A percentile compares a stretch with the other conserved stretches of the same genome.
phyloP scores from a whole-genome alignment of 371 early-diverging fungal genomes.

The Coemansia sp. region DNA sequence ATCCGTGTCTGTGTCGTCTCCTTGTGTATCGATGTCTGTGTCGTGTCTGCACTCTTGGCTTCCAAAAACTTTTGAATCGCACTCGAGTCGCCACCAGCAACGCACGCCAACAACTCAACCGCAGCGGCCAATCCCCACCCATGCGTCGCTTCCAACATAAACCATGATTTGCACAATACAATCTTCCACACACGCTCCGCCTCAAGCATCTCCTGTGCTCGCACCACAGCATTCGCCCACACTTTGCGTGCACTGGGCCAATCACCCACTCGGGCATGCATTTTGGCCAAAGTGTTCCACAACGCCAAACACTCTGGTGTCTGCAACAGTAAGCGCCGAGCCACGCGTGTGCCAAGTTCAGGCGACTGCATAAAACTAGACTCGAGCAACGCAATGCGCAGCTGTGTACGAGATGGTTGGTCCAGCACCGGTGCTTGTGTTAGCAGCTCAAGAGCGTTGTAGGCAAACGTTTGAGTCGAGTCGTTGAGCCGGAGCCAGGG shows the following conservation, averaged over 20 bases:
- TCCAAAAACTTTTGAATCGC: not conserved
- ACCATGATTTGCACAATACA: conserved; percentile 38
- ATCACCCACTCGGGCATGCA: conserved; percentile 22
- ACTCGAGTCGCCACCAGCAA: not conserved
- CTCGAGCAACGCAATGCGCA: conserved; percentile 20
- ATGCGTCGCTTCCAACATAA: conserved; percentile 17
- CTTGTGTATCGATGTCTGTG: too few species aligned
- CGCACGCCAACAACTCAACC: conserved; percentile 5
- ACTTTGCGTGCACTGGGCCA: conserved; percentile 34
- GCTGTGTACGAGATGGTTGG: not conserved
- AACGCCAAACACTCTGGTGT: conserved; percentile 18
- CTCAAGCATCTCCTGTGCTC: not conserved
- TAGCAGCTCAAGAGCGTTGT: conserved; percentile 5
- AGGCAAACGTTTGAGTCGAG: conserved; percentile 1
- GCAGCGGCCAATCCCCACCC: conserved; percentile 20
- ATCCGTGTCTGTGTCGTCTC: too few species aligned
- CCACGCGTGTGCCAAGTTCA: not conserved
- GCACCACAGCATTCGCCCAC: conserved; percentile 20
- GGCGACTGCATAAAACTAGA: conserved; percentile 20
- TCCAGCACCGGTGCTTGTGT: not conserved
- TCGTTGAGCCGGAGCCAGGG: conserved; percentile 15
- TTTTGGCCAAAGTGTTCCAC: conserved; percentile 39
- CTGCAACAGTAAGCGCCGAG: conserved; percentile 4
- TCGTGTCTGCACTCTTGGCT: not conserved
- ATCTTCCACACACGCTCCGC: conserved; percentile 14